These are phyloP conservation scores for Dryas octopetala DNA, from an alignment of 306 rosid species.

Conservation along the genomic window DNA sequence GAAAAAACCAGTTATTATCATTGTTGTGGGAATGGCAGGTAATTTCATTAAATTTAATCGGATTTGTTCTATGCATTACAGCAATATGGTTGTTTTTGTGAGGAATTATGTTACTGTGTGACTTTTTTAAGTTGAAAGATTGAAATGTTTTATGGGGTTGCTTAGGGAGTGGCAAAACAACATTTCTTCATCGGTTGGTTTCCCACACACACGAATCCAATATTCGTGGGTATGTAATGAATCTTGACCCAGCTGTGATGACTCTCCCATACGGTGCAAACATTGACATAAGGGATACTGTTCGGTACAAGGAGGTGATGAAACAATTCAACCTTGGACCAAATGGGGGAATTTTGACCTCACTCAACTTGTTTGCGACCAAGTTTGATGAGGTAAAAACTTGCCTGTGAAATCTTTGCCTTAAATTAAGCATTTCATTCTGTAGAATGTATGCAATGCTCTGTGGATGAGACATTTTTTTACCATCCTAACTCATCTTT, in stretches of 20 bases:
- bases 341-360: conserved; percentile 91
- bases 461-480: background rate
- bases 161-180: conserved; percentile 90
- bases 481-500: background rate
- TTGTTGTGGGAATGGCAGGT: conserved; percentile 97
- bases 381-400: conserved; percentile 86
- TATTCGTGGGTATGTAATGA: conserved; percentile 71
- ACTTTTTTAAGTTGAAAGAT: background rate
- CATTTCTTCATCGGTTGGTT: conserved; percentile 77
- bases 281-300: conserved; percentile 92
- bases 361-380: conserved; percentile 92
- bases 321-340: conserved; percentile 97
- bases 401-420: background rate
- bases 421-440: background rate
- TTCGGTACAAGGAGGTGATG: conserved; percentile 91
- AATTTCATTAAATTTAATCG: conserved; percentile 5
- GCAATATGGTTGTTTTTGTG: background rate
- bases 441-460: background rate
- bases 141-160: conserved; percentile 24
- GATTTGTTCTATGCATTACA: background rate
- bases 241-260: conserved; percentile 93
- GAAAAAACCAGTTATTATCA: conserved; percentile 75
- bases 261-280: conserved; percentile 78
- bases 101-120: background rate
- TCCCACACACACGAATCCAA: conserved; percentile 55